Base-by-base conservation (phyloP, 768 basidiomycete genomes). In the Cystobasidium tubakii region DNA sequence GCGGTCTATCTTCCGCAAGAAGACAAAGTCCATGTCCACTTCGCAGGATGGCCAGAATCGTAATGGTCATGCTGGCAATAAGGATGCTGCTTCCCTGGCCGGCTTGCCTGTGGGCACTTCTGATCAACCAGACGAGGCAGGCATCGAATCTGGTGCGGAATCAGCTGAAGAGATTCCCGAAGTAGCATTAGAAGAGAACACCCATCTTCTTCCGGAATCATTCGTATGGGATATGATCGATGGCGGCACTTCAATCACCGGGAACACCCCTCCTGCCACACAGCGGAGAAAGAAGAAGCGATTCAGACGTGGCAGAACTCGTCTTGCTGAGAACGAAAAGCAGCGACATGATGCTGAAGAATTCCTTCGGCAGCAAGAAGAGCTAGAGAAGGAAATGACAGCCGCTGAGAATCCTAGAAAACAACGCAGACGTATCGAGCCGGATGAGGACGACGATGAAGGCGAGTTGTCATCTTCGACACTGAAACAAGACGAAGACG, bases 131-230 rank as follows among this genome's bases (percentile, higher is more conserved):
- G 81, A 82, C 43, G 73, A 79, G 50, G 75, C 34, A 15, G 66
- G 50, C 36, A 23, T 60, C 27, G 53, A 65, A 36, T n/a, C 31
- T n/a, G 62, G 62, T 42, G 27, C 72, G 13, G 73, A 76, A 1
- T 87, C 86, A 66, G 89, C 89, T 77, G 86, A 90, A 21, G 95
- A 98, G 81, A 84, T 97, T 78, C 96, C 96, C 0, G 95, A 98
- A 81, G 96, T 99, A 17, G 87, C 87, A 7, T 85, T 99, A 62
- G 93, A 94, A 78, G 88, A 87, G 75, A 90, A 99, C 80, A 86
- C 90, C n/a, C 96, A 99, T 81, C 96, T 99, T 74, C 88, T 99
- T 62, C 95, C 96, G 2, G 87, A 92, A 76, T 96, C 92, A 90
- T 83, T 97, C 82, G 84, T 96, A 55, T 79, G 76, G 79, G 77